Base-by-base conservation (phyloP, 1,284 basidiomycete species). In the Rhodotorula sp. region DNA sequence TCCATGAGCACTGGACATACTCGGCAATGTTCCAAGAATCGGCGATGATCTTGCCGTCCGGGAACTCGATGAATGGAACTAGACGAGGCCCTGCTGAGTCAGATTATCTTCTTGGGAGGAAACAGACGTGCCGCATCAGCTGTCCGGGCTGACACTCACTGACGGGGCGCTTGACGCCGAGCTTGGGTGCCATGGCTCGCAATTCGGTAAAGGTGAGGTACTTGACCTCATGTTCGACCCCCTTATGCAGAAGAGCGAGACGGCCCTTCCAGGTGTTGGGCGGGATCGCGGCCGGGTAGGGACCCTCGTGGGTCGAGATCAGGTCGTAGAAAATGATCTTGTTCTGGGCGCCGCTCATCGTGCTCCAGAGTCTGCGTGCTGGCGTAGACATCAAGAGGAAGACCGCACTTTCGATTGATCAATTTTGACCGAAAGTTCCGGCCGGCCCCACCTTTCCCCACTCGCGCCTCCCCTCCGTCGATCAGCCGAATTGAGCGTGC, bases 261-360 rank as follows among this genome's bases (percentile, higher is more conserved):
- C 69, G 60, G 8, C 62, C 43, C 58, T 73, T 73, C 56, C 60
- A 66, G 1, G 69, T 68, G 64, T 68, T 66, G 26, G 72, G 72
- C 14, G 60, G 54, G 60, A 48, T 70, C 1, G 54, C 54, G 28
- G 59, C 45, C 15, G 28, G 45, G 58, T 59, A 65, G 5, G 72
- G 67, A 5, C 64, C 64, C 4, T 60, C 64, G 34, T 61, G 65
- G 0, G n/a, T 34, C n/a, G 50, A 57, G n/a, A 73, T 66, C 26
- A 73, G 68, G 49, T 69, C 71, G 66, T 73, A 70, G 31, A 69
- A 58, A 38, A 67, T 55, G 58, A 68, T 72, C 50, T 75, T 61
- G 60, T 71, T 66, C 63, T 68, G 70, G 5, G 28, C 63, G 45
- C 70, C 70, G 28, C 65, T 65, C 52, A 62, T 71, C 12, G 72